These are phyloP conservation scores for Nyssa sinensis DNA, from an alignment of 148 eudicot genomes.

Conservation along the genomic window DNA sequence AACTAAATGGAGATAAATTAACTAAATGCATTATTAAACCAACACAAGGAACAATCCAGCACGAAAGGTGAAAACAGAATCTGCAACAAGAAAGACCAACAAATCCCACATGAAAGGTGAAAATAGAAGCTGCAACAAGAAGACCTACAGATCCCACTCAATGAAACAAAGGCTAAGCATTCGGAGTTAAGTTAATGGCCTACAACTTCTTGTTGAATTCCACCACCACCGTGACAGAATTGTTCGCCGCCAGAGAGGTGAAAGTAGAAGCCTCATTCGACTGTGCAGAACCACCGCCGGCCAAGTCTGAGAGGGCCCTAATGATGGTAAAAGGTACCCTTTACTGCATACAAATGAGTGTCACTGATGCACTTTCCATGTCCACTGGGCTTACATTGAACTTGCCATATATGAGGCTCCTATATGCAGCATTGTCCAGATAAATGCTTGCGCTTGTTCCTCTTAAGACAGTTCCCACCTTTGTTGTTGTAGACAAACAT, in stretches of 20 bases:
- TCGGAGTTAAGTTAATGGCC: too few relatives aligned
- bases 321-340: conserved; percentile 35
- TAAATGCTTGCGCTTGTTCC: conserved; percentile 46
- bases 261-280: conserved; percentile 43
- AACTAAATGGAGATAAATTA: too few relatives aligned
- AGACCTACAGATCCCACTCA: too few relatives aligned
- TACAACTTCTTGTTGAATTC: conserved; percentile 25
- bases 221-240: conserved; percentile 33
- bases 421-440: conserved; percentile 53
- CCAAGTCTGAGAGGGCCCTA: conserved; percentile 54
- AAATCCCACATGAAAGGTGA: too few relatives aligned
- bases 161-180: too few relatives aligned
- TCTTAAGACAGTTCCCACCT: conserved; percentile 22
- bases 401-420: conserved; percentile 24
- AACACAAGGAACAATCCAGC: too few relatives aligned
- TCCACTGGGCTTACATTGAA: conserved; percentile 39
- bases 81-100: too few relatives aligned
- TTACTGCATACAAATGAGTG: conserved; percentile 47
- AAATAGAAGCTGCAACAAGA: too few relatives aligned
- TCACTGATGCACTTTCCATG: conserved; percentile 65
- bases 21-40: too few relatives aligned
- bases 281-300: conserved; percentile 46
- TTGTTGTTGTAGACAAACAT: conserved; percentile 34
- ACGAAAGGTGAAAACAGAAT: background rate
- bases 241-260: conserved; percentile 42